Conservation (phyloP, 176 grass and related monocot species). For the Phyllostachys edulis region DNA sequence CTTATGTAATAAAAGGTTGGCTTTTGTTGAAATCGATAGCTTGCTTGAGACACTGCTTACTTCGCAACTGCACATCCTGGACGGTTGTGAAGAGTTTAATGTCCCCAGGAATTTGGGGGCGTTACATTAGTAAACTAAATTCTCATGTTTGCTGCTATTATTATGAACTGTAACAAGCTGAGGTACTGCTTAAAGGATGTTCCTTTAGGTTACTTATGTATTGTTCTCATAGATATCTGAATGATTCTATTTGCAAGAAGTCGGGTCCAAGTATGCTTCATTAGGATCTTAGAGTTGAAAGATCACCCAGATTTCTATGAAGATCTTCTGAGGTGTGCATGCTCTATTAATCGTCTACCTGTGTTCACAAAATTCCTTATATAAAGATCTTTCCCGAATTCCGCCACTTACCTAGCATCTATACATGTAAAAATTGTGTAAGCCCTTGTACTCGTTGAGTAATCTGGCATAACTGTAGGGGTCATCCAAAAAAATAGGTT, state of each 20-base stretch:
- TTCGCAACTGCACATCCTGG: too few species aligned
- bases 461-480: too few species aligned
- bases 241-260: slow-evolving; percentile 90
- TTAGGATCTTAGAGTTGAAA: too few species aligned
- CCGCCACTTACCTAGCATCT: neutral
- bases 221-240: slow-evolving; percentile 68
- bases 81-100: too few species aligned
- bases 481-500: too few species aligned
- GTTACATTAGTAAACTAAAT: slow-evolving; percentile 57
- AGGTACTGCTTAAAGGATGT: slow-evolving; percentile 9
- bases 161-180: slow-evolving; percentile 7
- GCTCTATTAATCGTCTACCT: neutral
- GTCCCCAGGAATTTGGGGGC: too few species aligned
- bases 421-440: too few species aligned
- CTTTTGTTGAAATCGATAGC: too few species aligned
- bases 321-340: too few species aligned
- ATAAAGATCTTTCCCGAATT: neutral
- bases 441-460: too few species aligned
- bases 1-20: too few species aligned
- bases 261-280: slow-evolving; percentile 76
- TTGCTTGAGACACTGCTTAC: too few species aligned
- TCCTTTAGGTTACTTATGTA: slow-evolving; percentile 15
- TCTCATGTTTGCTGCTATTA: neutral
- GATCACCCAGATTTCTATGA: slow-evolving; percentile 86
- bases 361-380: slow-evolving; percentile 9